Evolutionary conservation across 805 yeast genomes (phyloP), one percentile per base, ranked within the genome.

Genomic region (Pichia kluyveri): DNA sequence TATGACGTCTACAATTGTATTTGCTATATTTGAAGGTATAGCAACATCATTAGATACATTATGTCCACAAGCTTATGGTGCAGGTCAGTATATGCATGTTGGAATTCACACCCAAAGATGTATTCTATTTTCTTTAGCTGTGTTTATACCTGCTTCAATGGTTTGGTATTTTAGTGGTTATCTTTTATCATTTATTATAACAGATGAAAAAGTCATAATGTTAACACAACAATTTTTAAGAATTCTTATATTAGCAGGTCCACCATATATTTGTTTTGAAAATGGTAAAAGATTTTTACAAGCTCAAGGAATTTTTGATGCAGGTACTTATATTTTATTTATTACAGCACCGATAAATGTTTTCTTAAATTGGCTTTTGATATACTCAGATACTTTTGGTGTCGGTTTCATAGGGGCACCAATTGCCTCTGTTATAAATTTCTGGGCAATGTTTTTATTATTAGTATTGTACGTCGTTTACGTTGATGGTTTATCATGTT

Each of bases 391-490:
- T 15, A 39, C 49, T 4, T 51, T 55, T 27, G 95, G 95, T 1
- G 55, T 88, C 15, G 93, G 90, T 1, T 84, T 78, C 58, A 59
- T 79, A 34, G 91, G 91, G 11, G 89, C 91, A 1, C 90, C 93
- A 23, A 70, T 83, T 27, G 79, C 89, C 7, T 83, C 85, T 7
- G 83, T 79, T 4, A 70, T 81, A 27, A 81, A 85, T 40, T 80
- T 82, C 60, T 83, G 87, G 81, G 58, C 80, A 46, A 82, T 84
- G 87, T 77, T 82, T 39, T 43, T 71, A 18, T 65, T 79, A 39
- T 59, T 85, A 52, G 60, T 81, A 28, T 51, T 69, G 3, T 86
- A 86, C 58, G 81, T 79, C 2, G 44, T 69, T 0, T 74, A 68
- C 51, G 62, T 83, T 38, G 86, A 83, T 55, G 91, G 90, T 1